Conservation (phyloP, 441 rosid genomes). For the Brassica hybrid region DNA sequence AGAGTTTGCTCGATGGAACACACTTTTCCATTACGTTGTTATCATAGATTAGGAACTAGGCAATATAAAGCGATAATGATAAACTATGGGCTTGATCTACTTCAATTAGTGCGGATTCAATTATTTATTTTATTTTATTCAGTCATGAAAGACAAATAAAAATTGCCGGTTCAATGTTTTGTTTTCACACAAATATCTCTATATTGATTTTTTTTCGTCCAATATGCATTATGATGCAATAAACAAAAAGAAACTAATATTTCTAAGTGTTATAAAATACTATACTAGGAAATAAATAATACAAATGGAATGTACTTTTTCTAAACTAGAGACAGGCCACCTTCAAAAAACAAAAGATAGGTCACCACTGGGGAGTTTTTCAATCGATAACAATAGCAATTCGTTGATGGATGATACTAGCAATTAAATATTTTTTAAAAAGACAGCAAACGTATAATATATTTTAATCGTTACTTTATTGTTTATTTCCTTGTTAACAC, state of each 20-base stretch:
- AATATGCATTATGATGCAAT: neutral
- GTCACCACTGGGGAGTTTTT: neutral
- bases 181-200: neutral
- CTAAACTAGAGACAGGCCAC: neutral
- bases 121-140: no score
- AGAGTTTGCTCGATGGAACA: neutral
- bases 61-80: neutral
- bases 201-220: neutral
- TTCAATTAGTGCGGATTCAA: neutral
- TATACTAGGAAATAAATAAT: neutral
- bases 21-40: neutral
- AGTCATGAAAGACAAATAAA: neutral
- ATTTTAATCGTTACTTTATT: neutral
- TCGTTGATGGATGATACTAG: constrained; percentile 1
- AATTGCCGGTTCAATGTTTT: neutral
- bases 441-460: constrained; percentile 14
- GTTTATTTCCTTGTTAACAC: constrained; percentile 4
- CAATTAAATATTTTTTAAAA: neutral
- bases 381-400: neutral
- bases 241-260: neutral
- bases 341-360: neutral
- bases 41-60: constrained; percentile 14
- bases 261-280: neutral
- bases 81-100: neutral
- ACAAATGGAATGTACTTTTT: neutral